These are phyloP conservation scores for Actinomucor elegans DNA, from an alignment of 371 early-diverging fungal genomes.

Conservation along the genomic window DNA sequence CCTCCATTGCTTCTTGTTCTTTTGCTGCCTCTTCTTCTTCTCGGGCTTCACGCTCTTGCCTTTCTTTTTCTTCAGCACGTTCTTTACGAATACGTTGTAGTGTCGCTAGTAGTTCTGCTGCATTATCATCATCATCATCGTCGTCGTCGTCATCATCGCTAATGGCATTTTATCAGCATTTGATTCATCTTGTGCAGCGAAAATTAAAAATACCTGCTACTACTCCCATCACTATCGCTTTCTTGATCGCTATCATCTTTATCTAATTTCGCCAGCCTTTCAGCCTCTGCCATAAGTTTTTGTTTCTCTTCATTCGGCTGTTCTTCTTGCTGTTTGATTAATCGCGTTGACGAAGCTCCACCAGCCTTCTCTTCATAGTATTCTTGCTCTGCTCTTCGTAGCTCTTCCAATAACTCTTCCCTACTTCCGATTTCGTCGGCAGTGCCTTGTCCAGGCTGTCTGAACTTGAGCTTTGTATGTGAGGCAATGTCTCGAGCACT, in stretches of 20 bases:
- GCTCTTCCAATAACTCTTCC: slow-evolving; percentile 65
- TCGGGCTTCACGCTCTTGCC: slow-evolving; percentile 69
- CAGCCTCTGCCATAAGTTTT: slow-evolving; percentile 38
- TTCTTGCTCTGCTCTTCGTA: slow-evolving; percentile 68
- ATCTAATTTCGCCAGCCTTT: slow-evolving; percentile 53
- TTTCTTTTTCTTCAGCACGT: slow-evolving; percentile 88
- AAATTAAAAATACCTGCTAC: slow-evolving; percentile 13
- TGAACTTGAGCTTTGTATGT: slow-evolving; percentile 88
- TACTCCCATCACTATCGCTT: slow-evolving; percentile 43
- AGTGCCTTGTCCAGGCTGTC: slow-evolving; percentile 82
- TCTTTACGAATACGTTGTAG: slow-evolving; percentile 95
- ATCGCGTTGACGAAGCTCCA: slow-evolving; percentile 16
- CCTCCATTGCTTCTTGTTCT: slow-evolving; percentile 63
- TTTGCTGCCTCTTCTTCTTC: slow-evolving; percentile 54
- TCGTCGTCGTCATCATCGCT: slow-evolving; percentile 51
- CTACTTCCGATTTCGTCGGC: slow-evolving; percentile 63
- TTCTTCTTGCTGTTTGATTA: slow-evolving; percentile 22
- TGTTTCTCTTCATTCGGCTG: slow-evolving; percentile 36
- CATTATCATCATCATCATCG: slow-evolving; percentile 92
- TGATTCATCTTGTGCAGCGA: not conserved
- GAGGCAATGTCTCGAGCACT: slow-evolving; percentile 81
- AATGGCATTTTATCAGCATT: no score
- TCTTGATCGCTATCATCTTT: slow-evolving; percentile 69
- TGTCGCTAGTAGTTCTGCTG: slow-evolving; percentile 85
- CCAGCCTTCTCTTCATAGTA: slow-evolving; percentile 56